Evolutionary conservation across 441 rosid species (phyloP), one percentile per base, ranked within the genome.

Genomic region (Jatropha podagrica): DNA sequence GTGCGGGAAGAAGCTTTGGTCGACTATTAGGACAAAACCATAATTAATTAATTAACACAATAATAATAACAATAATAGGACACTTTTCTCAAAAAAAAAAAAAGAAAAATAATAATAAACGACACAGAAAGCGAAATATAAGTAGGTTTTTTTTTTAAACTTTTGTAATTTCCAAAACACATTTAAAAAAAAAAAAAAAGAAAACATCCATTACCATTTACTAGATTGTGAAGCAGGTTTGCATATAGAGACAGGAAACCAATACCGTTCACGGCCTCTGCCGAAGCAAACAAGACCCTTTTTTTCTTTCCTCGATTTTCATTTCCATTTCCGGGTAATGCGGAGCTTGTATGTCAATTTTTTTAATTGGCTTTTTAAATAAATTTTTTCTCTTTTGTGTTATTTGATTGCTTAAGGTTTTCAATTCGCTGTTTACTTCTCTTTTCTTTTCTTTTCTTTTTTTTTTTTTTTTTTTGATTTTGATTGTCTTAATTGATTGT

Each of bases 1-100:
- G 80, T 85, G 86, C 84, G 82, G 81, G 80, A 62, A 79, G 77
- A 51, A 81, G 76, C 68, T 74, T 67, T 59, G 82, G 74, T 59
- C 68, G 75, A 56, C 82, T 62, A 73, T 60, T 41, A n/a, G 8
- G 5, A 55, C 26, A 55, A 55, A 55, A 55, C 38, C 5, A 3
- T 8, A 7, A 55, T 15, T 55, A 23, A 8, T 58, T 58, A 58
- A 7, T 58, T 58, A 10, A 51, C 7, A 14, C 3, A 5, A 51
- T 51, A 51, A 0, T 51, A 42, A 42, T 4, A 42, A 42, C 3
- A 42, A 8, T 42, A 42, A 42, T 1, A 5, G 1, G 9, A 42
- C 9, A 42, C 46, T 42, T 42, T 5, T 4, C 46, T 42, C 6
- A 42, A 5, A 18, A n/a, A 55, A 3, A 18, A 18, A 55, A 0